Percentiles rank a stretch among this genome's conserved stretches.
Conservation (phyloP, 2,329 filamentous ascomycete genomes). For the Phyllosticta ampelicida region DNA sequence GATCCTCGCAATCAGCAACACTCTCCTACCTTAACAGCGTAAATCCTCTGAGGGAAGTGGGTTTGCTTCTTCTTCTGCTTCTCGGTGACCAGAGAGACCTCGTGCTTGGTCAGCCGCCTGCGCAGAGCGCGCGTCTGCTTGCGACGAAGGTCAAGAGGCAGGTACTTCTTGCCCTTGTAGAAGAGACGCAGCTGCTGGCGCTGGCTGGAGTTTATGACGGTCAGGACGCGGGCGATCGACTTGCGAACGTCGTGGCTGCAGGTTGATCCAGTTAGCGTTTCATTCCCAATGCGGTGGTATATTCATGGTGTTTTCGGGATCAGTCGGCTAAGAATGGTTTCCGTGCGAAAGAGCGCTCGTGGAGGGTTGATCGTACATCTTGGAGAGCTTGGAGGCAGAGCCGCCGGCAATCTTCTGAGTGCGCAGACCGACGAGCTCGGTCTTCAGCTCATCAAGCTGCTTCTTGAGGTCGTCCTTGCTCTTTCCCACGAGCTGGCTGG, state of each 20-base stretch:
- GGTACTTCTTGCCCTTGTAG: slow-evolving; percentile 99
- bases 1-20: background rate
- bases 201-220: slow-evolving; percentile 99
- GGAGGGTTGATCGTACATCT: slow-evolving; percentile 60
- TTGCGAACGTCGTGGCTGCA: slow-evolving; percentile 95
- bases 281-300: background rate
- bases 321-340: background rate
- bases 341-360: slow-evolving; percentile 18
- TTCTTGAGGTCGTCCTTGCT: slow-evolving; percentile 97
- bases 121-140: slow-evolving; percentile 99
- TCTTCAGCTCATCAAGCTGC: slow-evolving; percentile 91
- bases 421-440: slow-evolving; percentile 88
- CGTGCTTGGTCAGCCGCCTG: slow-evolving; percentile 85
- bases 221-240: slow-evolving; percentile 97
- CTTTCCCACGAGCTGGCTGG: slow-evolving; percentile 95
- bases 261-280: slow-evolving; percentile 14
- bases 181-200: slow-evolving; percentile 94
- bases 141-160: slow-evolving; percentile 92
- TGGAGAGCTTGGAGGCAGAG: slow-evolving; percentile 89
- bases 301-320: background rate
- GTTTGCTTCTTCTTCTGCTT: slow-evolving; percentile 93
- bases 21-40: slow-evolving; percentile 82
- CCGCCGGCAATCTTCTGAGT: slow-evolving; percentile 96
- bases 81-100: slow-evolving; percentile 72
- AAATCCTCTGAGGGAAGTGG: slow-evolving; percentile 98